These are phyloP conservation scores for Nicotiana rustica DNA, from an alignment of 305 asterid species.

Conservation along the genomic window DNA sequence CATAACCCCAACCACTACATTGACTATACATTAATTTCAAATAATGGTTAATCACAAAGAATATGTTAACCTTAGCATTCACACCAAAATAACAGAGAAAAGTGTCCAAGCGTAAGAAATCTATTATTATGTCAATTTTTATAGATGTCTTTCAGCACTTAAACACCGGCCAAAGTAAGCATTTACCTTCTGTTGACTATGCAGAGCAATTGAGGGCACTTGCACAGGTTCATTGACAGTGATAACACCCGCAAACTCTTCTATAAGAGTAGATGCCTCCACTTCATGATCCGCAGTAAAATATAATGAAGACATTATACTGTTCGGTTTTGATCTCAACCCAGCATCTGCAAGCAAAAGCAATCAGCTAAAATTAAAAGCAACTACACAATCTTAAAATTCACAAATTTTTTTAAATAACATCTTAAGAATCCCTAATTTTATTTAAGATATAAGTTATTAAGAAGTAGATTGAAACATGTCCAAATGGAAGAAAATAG, in stretches of 20 bases:
- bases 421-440: too few relatives aligned
- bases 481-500: too few relatives aligned
- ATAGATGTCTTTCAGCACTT: neutral
- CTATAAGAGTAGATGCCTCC: conserved; percentile 59
- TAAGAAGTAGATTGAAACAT: too few relatives aligned
- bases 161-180: neutral
- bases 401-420: too few relatives aligned
- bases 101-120: too few relatives aligned
- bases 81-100: too few relatives aligned
- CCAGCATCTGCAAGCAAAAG: conserved; percentile 52
- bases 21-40: too few relatives aligned
- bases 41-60: too few relatives aligned
- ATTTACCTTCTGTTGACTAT: conserved; percentile 58
- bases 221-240: conserved; percentile 42
- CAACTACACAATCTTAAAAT: too few relatives aligned
- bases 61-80: too few relatives aligned
- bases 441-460: too few relatives aligned
- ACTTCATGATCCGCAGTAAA: conserved; percentile 54
- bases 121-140: neutral
- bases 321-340: conserved; percentile 60
- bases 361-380: neutral
- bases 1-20: too few relatives aligned
- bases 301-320: conserved; percentile 66
- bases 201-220: conserved; percentile 42
- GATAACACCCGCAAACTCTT: conserved; percentile 39